phyloP scores from a whole-genome alignment of 2,329 filamentous ascomycete genomes.

The Parastagonospora avenae region DNA sequence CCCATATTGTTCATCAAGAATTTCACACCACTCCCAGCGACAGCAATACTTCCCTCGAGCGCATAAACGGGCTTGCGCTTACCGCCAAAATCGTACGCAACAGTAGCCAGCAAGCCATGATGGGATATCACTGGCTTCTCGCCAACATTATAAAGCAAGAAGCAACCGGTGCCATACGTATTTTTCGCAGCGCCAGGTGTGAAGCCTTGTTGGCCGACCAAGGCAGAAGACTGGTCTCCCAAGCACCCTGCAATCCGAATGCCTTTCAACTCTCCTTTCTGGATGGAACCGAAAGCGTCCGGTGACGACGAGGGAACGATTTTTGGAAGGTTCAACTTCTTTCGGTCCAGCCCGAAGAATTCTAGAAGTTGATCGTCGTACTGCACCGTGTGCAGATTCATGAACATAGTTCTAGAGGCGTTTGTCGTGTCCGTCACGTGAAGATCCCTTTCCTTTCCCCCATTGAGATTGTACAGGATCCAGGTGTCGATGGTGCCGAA shows the following conservation, averaged over 20 bases:
- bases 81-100: conserved; percentile 82
- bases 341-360: conserved; percentile 78
- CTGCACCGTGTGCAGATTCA: conserved; percentile 79
- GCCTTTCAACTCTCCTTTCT: conserved; percentile 61
- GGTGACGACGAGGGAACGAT: conserved; percentile 82
- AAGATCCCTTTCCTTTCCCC: conserved; percentile 67
- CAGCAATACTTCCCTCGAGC: conserved; percentile 81
- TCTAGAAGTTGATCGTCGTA: conserved; percentile 78
- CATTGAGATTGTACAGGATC: conserved; percentile 85
- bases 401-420: conserved; percentile 91
- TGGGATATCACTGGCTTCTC: conserved; percentile 83
- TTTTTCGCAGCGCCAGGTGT: conserved; percentile 83
- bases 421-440: conserved; percentile 88
- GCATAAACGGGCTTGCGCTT: conserved; percentile 73
- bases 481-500: conserved; percentile 91
- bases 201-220: conserved; percentile 87
- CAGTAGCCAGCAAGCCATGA: conserved; percentile 81
- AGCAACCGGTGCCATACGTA: conserved; percentile 89
- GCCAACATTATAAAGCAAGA: conserved; percentile 87
- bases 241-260: conserved; percentile 80
- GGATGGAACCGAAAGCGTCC: conserved; percentile 71
- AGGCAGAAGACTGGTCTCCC: conserved; percentile 83
- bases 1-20: conserved; percentile 68
- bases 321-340: conserved; percentile 76
- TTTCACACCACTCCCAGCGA: conserved; percentile 80